phyloP scores from a whole-genome alignment of 192 early-diverging fungal genomes.

The Physocladia obscura region DNA sequence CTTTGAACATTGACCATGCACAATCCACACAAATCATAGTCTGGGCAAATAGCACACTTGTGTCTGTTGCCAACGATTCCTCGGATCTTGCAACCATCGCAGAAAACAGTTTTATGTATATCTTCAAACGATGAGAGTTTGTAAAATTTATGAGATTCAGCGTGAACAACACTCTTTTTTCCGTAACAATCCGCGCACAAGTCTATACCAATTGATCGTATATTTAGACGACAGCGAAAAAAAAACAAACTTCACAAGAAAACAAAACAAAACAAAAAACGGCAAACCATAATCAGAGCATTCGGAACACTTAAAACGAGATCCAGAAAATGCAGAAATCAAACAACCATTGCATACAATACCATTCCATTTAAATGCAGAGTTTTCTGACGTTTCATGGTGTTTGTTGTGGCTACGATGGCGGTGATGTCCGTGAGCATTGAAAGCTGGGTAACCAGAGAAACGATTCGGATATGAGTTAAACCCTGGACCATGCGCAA shows the following conservation, averaged over 20 bases:
- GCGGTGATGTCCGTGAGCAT: too few species aligned
- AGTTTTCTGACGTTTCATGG: too few species aligned
- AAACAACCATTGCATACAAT: conserved; percentile 27
- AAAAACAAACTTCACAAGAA: conserved; percentile 15
- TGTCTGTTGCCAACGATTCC: conserved; percentile 24
- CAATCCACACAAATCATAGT: conserved; percentile 18
- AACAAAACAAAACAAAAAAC: background rate
- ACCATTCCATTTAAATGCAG: conserved; percentile 14
- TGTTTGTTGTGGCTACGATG: too few species aligned
- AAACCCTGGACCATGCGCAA: too few species aligned
- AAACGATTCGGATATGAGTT: too few species aligned
- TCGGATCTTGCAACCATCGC: conserved; percentile 25
- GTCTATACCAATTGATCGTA: background rate
- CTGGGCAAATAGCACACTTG: conserved; percentile 20
- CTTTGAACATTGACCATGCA: background rate
- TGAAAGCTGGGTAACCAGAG: too few species aligned
- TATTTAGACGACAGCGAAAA: too few species aligned
- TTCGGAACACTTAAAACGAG: conserved; percentile 27
- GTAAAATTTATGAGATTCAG: conserved; percentile 1
- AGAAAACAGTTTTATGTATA: conserved; percentile 12
- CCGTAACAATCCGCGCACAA: conserved; percentile 20
- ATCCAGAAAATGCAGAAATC: conserved; percentile 11
- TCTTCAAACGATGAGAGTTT: background rate
- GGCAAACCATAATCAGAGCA: conserved; percentile 22
- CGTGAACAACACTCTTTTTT: background rate